These are phyloP conservation scores for Aspergillus wentii DNA, from an alignment of 495 filamentous ascomycete species.

Conservation along the genomic window DNA sequence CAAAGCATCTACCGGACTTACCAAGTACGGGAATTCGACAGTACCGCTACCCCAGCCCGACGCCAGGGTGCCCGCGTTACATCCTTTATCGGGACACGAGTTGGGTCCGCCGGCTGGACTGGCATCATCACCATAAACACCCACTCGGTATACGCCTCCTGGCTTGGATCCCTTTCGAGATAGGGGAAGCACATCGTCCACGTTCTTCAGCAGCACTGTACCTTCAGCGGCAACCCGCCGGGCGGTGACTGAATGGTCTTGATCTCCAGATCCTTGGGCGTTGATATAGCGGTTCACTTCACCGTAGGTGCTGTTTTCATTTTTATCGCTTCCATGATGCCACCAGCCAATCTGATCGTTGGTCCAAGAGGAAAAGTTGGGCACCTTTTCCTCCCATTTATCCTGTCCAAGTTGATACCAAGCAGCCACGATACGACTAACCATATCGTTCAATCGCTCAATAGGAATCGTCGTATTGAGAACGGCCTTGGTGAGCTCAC, in stretches of 20 bases:
- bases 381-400: conserved; percentile 59
- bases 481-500: conserved; percentile 67
- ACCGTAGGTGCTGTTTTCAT: conserved; percentile 41
- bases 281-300: conserved; percentile 77
- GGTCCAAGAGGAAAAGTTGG: conserved; percentile 93
- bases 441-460: conserved; percentile 88
- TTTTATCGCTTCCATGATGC: conserved; percentile 58
- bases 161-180: conserved; percentile 43
- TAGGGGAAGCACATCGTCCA: conserved; percentile 58
- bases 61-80: conserved; percentile 79
- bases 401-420: conserved; percentile 93
- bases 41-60: conserved; percentile 89
- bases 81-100: conserved; percentile 67
- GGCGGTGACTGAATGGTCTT: conserved; percentile 65
- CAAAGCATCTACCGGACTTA: conserved; percentile 66
- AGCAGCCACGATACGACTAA: conserved; percentile 79
- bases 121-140: conserved; percentile 83
- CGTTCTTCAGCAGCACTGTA: conserved; percentile 80
- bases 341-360: conserved; percentile 60
- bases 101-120: conserved; percentile 68
- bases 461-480: conserved; percentile 82
- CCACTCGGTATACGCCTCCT: conserved; percentile 50
- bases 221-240: conserved; percentile 77
- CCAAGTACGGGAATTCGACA: conserved; percentile 80
- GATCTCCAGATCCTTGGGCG: conserved; percentile 54